A percentile compares a stretch with the other conserved stretches of the same genome.
Evolutionary conservation across 2,329 filamentous ascomycete genomes (phyloP).

Genomic region (Torrubiella hemipterigena): DNA sequence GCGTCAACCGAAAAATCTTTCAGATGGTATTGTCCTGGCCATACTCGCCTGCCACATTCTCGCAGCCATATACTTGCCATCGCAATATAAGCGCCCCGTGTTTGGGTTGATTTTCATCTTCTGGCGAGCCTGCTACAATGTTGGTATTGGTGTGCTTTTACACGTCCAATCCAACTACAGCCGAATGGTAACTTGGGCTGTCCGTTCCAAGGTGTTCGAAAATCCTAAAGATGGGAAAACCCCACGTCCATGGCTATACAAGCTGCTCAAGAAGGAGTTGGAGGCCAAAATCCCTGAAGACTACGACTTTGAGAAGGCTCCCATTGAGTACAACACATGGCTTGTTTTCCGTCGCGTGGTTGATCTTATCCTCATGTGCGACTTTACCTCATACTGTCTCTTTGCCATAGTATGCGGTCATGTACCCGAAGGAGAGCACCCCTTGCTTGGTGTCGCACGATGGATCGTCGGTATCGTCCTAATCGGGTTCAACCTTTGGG

Average conservation of each 20-base stretch:
- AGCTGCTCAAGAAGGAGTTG: slow-evolving; percentile 74
- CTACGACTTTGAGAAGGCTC: slow-evolving; percentile 86
- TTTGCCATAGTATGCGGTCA: slow-evolving; percentile 84
- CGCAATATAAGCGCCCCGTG: slow-evolving; percentile 55
- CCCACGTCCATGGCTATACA: slow-evolving; percentile 70
- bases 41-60: slow-evolving; percentile 68
- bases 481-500: slow-evolving; percentile 93
- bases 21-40: slow-evolving; percentile 67
- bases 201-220: slow-evolving; percentile 76
- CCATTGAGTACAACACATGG: slow-evolving; percentile 98
- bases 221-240: slow-evolving; percentile 70
- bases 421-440: slow-evolving; percentile 59
- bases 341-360: slow-evolving; percentile 90
- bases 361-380: slow-evolving; percentile 96
- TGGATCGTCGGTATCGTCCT: slow-evolving; percentile 70
- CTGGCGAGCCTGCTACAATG: slow-evolving; percentile 88
- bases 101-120: slow-evolving; percentile 81
- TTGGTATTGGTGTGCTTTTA: slow-evolving; percentile 82
- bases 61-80: slow-evolving; percentile 61
- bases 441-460: slow-evolving; percentile 56
- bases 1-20: slow-evolving; percentile 87
- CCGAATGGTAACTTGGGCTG: slow-evolving; percentile 77
- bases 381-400: slow-evolving; percentile 92
- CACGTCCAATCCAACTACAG: slow-evolving; percentile 84
- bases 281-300: slow-evolving; percentile 91